Evolutionary conservation across 495 filamentous ascomycete genomes (phyloP).

Genomic region (Aspergillus asperescens): DNA sequence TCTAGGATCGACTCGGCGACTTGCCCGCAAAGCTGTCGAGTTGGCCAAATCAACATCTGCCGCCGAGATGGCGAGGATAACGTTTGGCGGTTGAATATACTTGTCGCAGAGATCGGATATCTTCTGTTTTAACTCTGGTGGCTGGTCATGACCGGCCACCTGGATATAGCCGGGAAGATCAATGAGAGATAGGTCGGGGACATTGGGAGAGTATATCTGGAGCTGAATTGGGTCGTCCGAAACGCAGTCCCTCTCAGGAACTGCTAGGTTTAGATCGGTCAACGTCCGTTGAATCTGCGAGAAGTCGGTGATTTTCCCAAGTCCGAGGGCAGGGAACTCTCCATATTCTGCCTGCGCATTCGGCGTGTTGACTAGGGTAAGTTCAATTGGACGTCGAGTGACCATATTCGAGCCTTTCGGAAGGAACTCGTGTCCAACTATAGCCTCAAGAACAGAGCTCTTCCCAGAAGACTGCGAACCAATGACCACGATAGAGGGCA

Average conservation of each 20-base stretch:
- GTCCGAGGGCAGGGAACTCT: constrained; percentile 88
- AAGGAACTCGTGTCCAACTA: constrained; percentile 96
- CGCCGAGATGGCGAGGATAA: constrained; percentile 95
- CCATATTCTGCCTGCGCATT: constrained; percentile 88
- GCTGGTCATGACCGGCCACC: constrained; percentile 85
- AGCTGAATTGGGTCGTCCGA: constrained; percentile 96
- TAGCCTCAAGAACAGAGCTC: constrained; percentile 93
- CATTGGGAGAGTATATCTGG: constrained; percentile 88
- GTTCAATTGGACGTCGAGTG: constrained; percentile 89
- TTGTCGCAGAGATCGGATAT: constrained; percentile 96
- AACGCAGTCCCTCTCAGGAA: constrained; percentile 84
- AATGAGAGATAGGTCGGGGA: constrained; percentile 93
- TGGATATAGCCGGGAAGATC: constrained; percentile 98
- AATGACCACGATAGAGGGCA: constrained; percentile 97
- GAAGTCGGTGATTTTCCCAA: constrained; percentile 92
- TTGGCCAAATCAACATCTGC: constrained; percentile 97
- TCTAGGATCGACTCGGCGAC: constrained; percentile 84
- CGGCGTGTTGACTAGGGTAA: constrained; percentile 94
- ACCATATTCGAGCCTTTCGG: constrained; percentile 99
- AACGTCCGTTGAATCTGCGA: constrained; percentile 85
- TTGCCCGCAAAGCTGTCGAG: constrained; percentile 86
- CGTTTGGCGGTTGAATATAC: constrained; percentile 93
- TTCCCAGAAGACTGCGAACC: constrained; percentile 98
- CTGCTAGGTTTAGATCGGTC: constrained; percentile 90
- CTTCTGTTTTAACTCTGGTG: constrained; percentile 86